Conservation (phyloP, 257 asterid genomes). For the Fraxinus cuspidata region DNA sequence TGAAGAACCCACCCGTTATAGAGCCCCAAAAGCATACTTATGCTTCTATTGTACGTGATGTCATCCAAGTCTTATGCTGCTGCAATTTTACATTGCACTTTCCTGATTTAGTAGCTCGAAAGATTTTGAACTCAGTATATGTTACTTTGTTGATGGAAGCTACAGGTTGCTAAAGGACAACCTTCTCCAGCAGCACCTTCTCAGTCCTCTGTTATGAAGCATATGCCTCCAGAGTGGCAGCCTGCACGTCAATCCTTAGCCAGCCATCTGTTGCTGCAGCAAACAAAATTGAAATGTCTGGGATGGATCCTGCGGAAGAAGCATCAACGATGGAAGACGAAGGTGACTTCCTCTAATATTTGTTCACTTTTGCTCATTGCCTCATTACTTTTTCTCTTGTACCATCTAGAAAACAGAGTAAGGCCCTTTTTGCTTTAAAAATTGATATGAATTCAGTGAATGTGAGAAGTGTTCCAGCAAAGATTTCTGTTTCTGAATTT, state of each 20-base stretch:
- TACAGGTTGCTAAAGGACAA: slow-evolving; percentile 78
- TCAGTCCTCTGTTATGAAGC: slow-evolving; percentile 47
- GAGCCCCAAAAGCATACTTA: slow-evolving; percentile 92
- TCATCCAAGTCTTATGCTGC: slow-evolving; percentile 19
- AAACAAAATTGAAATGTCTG: slow-evolving; percentile 53
- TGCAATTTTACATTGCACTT: not conserved
- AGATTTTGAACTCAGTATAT: slow-evolving; percentile 19
- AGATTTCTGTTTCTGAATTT: slow-evolving; percentile 80
- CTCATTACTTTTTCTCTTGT: not conserved
- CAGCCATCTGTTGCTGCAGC: slow-evolving; percentile 54
- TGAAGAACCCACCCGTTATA: slow-evolving; percentile 56
- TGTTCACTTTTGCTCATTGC: not conserved
- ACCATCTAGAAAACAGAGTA: not conserved
- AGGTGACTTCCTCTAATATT: slow-evolving; percentile 41
- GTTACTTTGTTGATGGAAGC: slow-evolving; percentile 27
- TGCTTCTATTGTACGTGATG: slow-evolving; percentile 87
- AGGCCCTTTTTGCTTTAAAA: not conserved
- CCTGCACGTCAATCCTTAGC: slow-evolving; percentile 51
- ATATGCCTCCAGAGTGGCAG: slow-evolving; percentile 61
- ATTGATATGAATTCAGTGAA: slow-evolving; percentile 80
- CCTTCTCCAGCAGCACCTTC: slow-evolving; percentile 45
- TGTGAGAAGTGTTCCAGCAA: slow-evolving; percentile 85
- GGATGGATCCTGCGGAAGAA: slow-evolving; percentile 62
- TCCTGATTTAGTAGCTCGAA: slow-evolving; percentile 3
- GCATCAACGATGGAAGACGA: slow-evolving; percentile 69